Evolutionary conservation across 495 filamentous ascomycete genomes (phyloP), one percentile per base, ranked within the genome.

Genomic region (Aspergillus wentii): DNA sequence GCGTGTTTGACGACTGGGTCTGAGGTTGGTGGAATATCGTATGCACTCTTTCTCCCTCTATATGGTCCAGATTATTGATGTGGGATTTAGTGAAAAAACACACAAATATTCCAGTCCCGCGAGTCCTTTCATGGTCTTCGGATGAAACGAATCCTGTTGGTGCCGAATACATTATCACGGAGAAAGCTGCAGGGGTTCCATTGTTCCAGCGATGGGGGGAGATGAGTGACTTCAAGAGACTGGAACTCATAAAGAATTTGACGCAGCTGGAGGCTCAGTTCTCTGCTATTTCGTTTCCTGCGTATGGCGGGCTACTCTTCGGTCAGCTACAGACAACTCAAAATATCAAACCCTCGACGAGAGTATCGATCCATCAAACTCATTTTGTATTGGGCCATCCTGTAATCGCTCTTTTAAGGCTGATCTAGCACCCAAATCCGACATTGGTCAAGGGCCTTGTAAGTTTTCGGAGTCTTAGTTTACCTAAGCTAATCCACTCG

Each of bases 141-240:
- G 33, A 63, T 30, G 17, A 25, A n/a, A 4, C 51, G 11, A 66
- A 61, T 41, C 46, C 58, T 17, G 50, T 59, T 1, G 54, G 54
- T 8, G 46, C 51, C 10, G 58, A 66, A 30, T 64, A 64, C 32
- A 64, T 65, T 10, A 49, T 67, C 17, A 67, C 67, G 56, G 64
- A 62, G 32, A 63, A 62, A 36, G 61, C 55, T 4, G 11, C 43
- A 14, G 66, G 61, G 3, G 37, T 63, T 34, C 62, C 49, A 18
- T 40, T 70, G 8, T 63, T 49, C 34, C 33, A 56, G 25, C 25
- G 30, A 23, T 65, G 57, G 62, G 44, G 30, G 4, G 33, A 41
- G 6, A 53, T 67, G 42, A 36, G 26, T 1, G 38, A 54, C 25
- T 20, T 40, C 8, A 46, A 65, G 4, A 46, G 49, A 33, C 37